Evolutionary conservation across 2,329 filamentous ascomycete species (phyloP), one percentile per base, ranked within the genome.

Genomic region (Ophioceras dolichostomum): DNA sequence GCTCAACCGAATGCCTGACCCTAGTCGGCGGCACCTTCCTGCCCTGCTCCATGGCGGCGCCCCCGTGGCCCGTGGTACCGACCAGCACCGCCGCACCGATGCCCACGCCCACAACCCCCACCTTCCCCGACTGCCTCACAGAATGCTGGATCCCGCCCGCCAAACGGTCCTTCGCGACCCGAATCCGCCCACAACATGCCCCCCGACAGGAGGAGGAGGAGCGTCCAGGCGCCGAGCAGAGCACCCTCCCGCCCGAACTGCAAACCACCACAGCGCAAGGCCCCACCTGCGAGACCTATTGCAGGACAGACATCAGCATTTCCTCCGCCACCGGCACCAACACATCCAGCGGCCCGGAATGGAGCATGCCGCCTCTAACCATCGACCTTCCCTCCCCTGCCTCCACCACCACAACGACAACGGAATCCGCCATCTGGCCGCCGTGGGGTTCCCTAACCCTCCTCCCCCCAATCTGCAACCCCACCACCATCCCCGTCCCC

Each of bases 291-390:
- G 22, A 7, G 8, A 26, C 22, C 12, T 26, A 26, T 12, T 26
- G 22, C 22, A 26, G 22, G n/a, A n/a, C n/a, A n/a, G n/a, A n/a
- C n/a, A n/a, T 53, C 13, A 69, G 51, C 1, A 66, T 66, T 2
- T 69, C 52, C 43, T 70, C 65, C 14, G 55, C 57, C 21, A 69
- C 42, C 1, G 65, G 60, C 8, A 52, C 33, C 63, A 70, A n/a
- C n/a, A n/a, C n/a, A n/a, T n/a, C n/a, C n/a, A n/a, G n/a, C n/a
- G n/a, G n/a, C n/a, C n/a, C n/a, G n/a, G n/a, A n/a, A n/a, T n/a
- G n/a, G n/a, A n/a, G n/a, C n/a, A n/a, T 13, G 35, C 26, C 27
- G 12, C 35, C 4, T 31, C 35, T 8, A 13, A 13, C 27, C 10
- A 20, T 3, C 31, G 35, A 28, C 20, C 35, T 12, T 19, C 35